These are phyloP conservation scores for Domatiomyces globalis DNA, from an alignment of 2,329 filamentous ascomycete genomes.

Conservation along the genomic window DNA sequence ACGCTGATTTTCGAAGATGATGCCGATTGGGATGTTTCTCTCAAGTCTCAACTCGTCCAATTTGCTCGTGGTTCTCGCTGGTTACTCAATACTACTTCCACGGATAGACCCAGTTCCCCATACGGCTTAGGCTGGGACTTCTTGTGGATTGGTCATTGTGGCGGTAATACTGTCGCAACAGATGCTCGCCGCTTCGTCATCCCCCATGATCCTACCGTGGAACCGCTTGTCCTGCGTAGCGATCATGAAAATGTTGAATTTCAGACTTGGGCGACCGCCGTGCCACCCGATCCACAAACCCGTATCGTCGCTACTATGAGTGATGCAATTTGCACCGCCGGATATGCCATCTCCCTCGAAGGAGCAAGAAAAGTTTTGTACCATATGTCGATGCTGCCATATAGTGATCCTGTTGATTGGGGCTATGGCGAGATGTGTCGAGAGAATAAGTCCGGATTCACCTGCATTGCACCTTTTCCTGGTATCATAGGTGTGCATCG, in stretches of 20 bases:
- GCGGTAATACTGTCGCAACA: constrained; percentile 13
- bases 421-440: constrained; percentile 34
- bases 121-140: constrained; percentile 41
- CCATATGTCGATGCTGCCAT: constrained; percentile 19
- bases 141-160: constrained; percentile 38
- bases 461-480: constrained; percentile 31
- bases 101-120: constrained; percentile 22
- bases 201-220: constrained; percentile 20
- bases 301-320: constrained; percentile 24
- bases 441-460: constrained; percentile 23
- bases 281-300: constrained; percentile 23
- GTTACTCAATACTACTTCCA: constrained; percentile 16
- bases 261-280: constrained; percentile 6
- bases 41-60: constrained; percentile 34
- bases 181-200: constrained; percentile 19
- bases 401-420: constrained; percentile 28
- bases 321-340: constrained; percentile 25
- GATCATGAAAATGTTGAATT: constrained; percentile 9
- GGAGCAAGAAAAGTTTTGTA: constrained; percentile 28
- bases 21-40: constrained; percentile 41
- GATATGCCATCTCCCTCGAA: constrained; percentile 26
- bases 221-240: constrained; percentile 7
- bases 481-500: constrained; percentile 36
- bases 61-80: constrained; percentile 21
- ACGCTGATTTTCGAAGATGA: constrained; percentile 44